phyloP scores from a whole-genome alignment of 306 rosid species.

The Dryas drummondii region DNA sequence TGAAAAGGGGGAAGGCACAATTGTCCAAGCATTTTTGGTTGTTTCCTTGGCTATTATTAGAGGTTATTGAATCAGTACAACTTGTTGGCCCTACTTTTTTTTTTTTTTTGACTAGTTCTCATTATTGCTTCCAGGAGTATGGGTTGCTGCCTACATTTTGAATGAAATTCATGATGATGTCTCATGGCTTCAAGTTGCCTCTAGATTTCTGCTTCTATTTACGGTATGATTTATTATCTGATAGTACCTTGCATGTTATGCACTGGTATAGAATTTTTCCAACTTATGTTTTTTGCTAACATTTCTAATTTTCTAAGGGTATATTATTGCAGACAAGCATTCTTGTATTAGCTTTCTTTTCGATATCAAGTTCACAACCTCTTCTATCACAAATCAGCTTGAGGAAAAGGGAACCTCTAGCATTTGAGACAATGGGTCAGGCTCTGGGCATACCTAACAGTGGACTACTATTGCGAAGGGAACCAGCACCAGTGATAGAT shows the following conservation, averaged over 20 bases:
- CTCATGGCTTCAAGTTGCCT: constrained; percentile 80
- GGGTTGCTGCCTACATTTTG: constrained; percentile 73
- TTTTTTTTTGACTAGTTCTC: constrained; percentile 17
- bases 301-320: constrained; percentile 28
- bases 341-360: constrained; percentile 77
- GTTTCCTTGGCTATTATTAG: not conserved
- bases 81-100: constrained; percentile 11
- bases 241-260: constrained; percentile 16
- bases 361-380: constrained; percentile 94
- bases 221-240: constrained; percentile 45
- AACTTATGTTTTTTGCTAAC: constrained; percentile 27
- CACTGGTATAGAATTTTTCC: constrained; percentile 2
- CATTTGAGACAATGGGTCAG: constrained; percentile 82
- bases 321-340: constrained; percentile 72
- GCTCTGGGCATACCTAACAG: constrained; percentile 97
- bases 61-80: not conserved
- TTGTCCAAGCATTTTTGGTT: not conserved
- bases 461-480: constrained; percentile 59
- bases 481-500: constrained; percentile 52
- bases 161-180: constrained; percentile 83
- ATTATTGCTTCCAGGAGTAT: constrained; percentile 59
- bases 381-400: constrained; percentile 92
- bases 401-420: constrained; percentile 68
- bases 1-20: not conserved
- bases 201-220: constrained; percentile 80